These are phyloP conservation scores for Pyrenochaeta sp. DNA, from an alignment of 2,329 filamentous ascomycete genomes.

Conservation along the genomic window DNA sequence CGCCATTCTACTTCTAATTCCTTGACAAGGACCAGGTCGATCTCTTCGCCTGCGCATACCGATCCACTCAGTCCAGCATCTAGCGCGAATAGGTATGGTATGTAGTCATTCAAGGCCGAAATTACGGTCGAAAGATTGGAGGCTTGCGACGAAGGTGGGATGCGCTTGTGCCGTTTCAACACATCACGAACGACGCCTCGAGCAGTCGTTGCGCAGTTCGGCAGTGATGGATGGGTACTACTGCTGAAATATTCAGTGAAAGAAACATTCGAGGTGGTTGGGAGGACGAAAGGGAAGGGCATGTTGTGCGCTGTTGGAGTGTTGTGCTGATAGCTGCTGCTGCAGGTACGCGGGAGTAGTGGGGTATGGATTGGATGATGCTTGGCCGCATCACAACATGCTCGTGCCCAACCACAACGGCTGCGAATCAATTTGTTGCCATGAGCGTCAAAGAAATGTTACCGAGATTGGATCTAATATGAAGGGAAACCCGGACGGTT, in stretches of 20 bases:
- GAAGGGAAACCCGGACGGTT: too few species aligned
- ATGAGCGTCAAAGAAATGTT: too few species aligned
- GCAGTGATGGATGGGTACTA: constrained; percentile 86
- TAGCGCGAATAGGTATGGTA: constrained; percentile 83
- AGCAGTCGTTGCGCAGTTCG: constrained; percentile 80
- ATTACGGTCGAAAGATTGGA: constrained; percentile 75
- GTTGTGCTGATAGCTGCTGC: constrained; percentile 22
- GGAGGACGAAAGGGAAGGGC: constrained; percentile 88
- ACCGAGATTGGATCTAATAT: too few species aligned
- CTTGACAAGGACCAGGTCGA: constrained; percentile 72
- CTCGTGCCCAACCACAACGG: too few species aligned
- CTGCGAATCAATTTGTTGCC: too few species aligned
- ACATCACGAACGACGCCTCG: constrained; percentile 83
- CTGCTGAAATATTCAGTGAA: constrained; percentile 80
- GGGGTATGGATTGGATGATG: constrained; percentile 22
- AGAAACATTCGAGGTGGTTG: constrained; percentile 86
- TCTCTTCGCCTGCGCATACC: constrained; percentile 64
- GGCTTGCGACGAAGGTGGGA: constrained; percentile 74
- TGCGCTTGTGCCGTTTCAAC: constrained; percentile 87
- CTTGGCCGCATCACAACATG: constrained; percentile 29
- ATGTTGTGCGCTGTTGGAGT: constrained; percentile 58
- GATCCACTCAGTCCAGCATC: constrained; percentile 72
- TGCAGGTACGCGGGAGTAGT: constrained; percentile 36
- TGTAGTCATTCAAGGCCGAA: constrained; percentile 74
- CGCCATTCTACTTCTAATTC: constrained; percentile 81